Evolutionary conservation across 2,329 filamentous ascomycete genomes (phyloP).

Genomic region (Penicillium sp.): DNA sequence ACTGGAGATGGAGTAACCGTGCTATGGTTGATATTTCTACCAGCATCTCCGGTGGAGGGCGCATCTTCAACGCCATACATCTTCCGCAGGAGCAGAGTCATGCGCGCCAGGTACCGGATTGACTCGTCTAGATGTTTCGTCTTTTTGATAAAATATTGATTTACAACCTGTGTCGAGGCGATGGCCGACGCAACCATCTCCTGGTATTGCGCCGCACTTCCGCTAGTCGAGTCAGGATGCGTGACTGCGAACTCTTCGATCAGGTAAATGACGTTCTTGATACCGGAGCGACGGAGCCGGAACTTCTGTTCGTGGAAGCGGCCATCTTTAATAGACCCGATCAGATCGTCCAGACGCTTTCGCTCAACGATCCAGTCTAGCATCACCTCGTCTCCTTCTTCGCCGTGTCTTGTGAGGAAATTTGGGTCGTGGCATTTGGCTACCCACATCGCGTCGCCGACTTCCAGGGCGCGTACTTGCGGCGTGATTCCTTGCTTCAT

Average conservation of each 20-base stretch:
- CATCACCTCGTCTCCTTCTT: conserved; percentile 63
- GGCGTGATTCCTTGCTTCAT: conserved; percentile 63
- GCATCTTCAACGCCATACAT: conserved; percentile 49
- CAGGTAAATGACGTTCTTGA: conserved; percentile 75
- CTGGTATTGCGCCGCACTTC: conserved; percentile 51
- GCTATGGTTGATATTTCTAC: conserved; percentile 21
- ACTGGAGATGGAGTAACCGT: conserved; percentile 39
- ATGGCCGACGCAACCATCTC: conserved; percentile 71
- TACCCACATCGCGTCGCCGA: conserved; percentile 77
- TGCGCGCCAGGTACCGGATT: conserved; percentile 68
- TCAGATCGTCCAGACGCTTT: conserved; percentile 74
- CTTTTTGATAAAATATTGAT: conserved; percentile 74
- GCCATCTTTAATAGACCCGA: conserved; percentile 77
- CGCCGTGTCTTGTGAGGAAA: conserved; percentile 56
- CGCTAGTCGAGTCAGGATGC: conserved; percentile 45
- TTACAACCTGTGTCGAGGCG: conserved; percentile 72
- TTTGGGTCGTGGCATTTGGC: conserved; percentile 65
- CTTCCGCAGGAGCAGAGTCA: conserved; percentile 66
- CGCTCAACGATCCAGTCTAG: conserved; percentile 79
- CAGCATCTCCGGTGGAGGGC: background rate
- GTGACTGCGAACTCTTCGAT: conserved; percentile 70
- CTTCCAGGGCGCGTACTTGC: conserved; percentile 65
- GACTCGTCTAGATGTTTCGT: conserved; percentile 75
- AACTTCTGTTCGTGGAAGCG: conserved; percentile 85
- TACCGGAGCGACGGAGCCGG: conserved; percentile 66